These are phyloP conservation scores for Ogataea trehalophila DNA, from an alignment of 805 yeast genomes.

Conservation along the genomic window DNA sequence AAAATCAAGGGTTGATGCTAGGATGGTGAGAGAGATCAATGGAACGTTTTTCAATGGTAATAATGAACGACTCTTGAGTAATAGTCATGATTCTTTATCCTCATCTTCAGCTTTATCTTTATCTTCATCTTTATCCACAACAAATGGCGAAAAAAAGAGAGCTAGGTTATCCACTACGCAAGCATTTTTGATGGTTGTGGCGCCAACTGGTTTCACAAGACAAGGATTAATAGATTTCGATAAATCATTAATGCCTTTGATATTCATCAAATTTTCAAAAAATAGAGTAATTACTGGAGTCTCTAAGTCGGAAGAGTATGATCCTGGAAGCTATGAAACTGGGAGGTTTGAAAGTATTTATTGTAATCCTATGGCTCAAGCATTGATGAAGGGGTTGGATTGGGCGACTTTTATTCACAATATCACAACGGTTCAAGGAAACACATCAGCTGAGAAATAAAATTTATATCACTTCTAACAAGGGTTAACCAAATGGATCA, in stretches of 20 bases:
- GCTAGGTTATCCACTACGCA: conserved; percentile 2
- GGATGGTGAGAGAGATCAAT: conserved; percentile 45
- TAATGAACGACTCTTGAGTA: conserved; percentile 5
- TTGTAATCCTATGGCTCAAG: conserved; percentile 34
- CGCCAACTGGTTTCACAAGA: conserved; percentile 42
- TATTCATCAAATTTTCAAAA: conserved; percentile 38
- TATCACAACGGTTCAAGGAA: background rate
- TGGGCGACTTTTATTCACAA: conserved; percentile 24
- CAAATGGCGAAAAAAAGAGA: background rate
- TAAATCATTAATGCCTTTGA: conserved; percentile 40
- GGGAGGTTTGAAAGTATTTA: conserved; percentile 34
- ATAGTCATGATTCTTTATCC: background rate
- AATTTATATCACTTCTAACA: no score
- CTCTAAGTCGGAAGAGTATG: conserved; percentile 25
- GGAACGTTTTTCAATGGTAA: conserved; percentile 40
- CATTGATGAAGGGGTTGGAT: conserved; percentile 32
- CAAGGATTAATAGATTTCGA: conserved; percentile 45
- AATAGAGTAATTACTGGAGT: conserved; percentile 18
- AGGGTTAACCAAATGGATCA: no score
- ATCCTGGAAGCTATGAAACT: conserved; percentile 34
- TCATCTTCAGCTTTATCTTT: no score
- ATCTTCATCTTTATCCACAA: background rate
- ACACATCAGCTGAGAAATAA: no score
- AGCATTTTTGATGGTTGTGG: conserved; percentile 38
- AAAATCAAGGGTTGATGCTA: conserved; percentile 38